A percentile compares a stretch with the other conserved stretches of the same genome.
phyloP scores from a whole-genome alignment of 129 eudicot species.

The Scalesia atractyloides region DNA sequence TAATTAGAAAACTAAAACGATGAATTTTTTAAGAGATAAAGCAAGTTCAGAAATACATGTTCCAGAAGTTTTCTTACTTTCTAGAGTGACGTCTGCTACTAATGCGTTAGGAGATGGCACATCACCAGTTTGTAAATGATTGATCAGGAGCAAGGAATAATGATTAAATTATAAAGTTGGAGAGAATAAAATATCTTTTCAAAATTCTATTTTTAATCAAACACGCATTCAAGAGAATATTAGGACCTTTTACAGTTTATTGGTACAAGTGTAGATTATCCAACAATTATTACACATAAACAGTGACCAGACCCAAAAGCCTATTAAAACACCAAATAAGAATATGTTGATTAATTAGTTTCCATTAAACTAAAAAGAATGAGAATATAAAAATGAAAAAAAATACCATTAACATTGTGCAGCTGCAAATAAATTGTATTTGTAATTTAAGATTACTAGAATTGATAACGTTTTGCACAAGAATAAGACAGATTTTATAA shows the following conservation, averaged over 20 bases:
- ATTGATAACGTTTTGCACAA: too few species aligned
- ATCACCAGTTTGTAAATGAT: slow-evolving; percentile 14
- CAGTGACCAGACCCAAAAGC: background rate
- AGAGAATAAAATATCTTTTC: background rate
- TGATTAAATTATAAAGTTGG: background rate
- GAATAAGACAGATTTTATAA: too few species aligned
- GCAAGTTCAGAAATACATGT: too few species aligned
- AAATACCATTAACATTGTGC: background rate
- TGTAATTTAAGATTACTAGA: too few species aligned
- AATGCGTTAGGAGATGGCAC: background rate
- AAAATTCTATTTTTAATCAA: background rate
- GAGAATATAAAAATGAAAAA: background rate
- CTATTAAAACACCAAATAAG: too few species aligned
- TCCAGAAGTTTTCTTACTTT: background rate
- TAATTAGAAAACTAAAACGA: too few species aligned
- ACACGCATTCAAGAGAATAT: background rate
- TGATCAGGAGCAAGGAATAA: slow-evolving; percentile 11
- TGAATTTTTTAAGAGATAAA: background rate
- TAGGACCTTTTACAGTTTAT: too few species aligned
- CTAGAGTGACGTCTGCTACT: background rate
- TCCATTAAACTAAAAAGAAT: background rate
- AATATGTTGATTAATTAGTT: background rate
- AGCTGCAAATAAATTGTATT: too few species aligned
- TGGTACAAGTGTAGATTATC: background rate
- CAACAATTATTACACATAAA: background rate